These are phyloP conservation scores for Russula earlei DNA, from an alignment of 768 basidiomycete genomes.

Conservation along the genomic window DNA sequence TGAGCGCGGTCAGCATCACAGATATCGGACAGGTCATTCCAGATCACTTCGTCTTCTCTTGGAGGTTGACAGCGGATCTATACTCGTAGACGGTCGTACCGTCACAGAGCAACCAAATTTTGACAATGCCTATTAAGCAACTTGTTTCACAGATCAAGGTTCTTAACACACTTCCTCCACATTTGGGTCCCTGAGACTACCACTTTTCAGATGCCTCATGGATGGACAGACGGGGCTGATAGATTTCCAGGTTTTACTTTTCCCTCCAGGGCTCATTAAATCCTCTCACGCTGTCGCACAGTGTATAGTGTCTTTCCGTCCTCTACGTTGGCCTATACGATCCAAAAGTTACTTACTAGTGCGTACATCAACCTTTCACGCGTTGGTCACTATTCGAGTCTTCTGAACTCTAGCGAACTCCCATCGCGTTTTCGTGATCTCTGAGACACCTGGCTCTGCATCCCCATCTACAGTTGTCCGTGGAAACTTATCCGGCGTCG, in stretches of 20 bases:
- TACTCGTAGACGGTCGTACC: conserved; percentile 59
- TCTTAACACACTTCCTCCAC: neutral
- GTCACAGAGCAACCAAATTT: conserved; percentile 68
- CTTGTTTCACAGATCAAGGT: conserved; percentile 71
- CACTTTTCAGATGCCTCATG: conserved; percentile 35
- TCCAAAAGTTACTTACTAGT: conserved; percentile 80
- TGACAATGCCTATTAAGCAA: conserved; percentile 56
- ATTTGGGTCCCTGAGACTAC: neutral
- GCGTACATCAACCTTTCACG: conserved; percentile 25
- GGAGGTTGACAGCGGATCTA: neutral
- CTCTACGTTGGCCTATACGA: conserved; percentile 56
- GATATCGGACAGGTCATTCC: conserved; percentile 60
- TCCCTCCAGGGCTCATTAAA: neutral
- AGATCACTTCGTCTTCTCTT: neutral
- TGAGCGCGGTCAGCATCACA: conserved; percentile 75
- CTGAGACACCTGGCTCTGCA: conserved; percentile 42
- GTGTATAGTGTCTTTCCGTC: conserved; percentile 68
- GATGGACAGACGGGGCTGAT: conserved; percentile 71
- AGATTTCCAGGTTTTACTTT: conserved; percentile 65
- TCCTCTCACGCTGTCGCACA: conserved; percentile 22
- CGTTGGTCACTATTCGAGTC: neutral
- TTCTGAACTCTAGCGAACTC: conserved; percentile 48
- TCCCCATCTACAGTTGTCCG: conserved; percentile 40
- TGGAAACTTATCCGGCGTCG: conserved; percentile 59
- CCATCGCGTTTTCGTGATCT: conserved; percentile 70